Evolutionary conservation across 192 early-diverging fungal genomes (phyloP), one percentile per base, ranked within the genome.

Genomic region (Podochytrium sp.): DNA sequence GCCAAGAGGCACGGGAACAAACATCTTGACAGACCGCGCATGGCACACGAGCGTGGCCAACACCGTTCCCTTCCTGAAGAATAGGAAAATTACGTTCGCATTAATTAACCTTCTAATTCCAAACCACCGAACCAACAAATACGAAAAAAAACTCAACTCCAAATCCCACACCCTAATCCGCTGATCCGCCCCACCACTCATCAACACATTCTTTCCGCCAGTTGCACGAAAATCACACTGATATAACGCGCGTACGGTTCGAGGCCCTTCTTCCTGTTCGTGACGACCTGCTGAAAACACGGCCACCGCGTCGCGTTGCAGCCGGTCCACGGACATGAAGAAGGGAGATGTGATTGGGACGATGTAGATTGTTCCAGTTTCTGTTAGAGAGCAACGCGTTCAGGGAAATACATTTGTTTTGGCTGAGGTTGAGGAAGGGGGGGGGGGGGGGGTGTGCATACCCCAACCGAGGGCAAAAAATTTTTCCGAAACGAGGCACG

Each of bases 151-250:
- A 18, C 37, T 86, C 76, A 84, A 92, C 92, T 88, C 87, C 33
- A 92, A 74, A 50, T 87, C 86, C 93, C 93, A 94, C 42, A 93
- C 86, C 65, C 85, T 85, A 12, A 92, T 83, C 10, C 84, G 81
- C 50, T 90, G 91, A 75, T 92, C 90, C 29, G 71, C 71, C 2
- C 88, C 88, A 38, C 90, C 91, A 5, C 90, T 89, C 10, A 94
- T 42, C 5, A 94, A 59, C 72, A 90, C 55, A 32, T 86, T 55
- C 58, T 83, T 75, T 42, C 81, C 80, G 3, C 40, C 63, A n/a
- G 40, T 35, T 34, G 66, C 62, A 25, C 35, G 34, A 25, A n/a
- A 38, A 12, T 73, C 73, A 23, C 90, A 84, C 0, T 84, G 83
- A 72, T 80, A 89, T 29, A 94, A 69, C 55, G 79, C 79, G 1